A percentile compares a stretch with the other conserved stretches of the same genome.
These are phyloP conservation scores for Microcos paniculata DNA, from an alignment of 345 rosid genomes.

Conservation along the genomic window DNA sequence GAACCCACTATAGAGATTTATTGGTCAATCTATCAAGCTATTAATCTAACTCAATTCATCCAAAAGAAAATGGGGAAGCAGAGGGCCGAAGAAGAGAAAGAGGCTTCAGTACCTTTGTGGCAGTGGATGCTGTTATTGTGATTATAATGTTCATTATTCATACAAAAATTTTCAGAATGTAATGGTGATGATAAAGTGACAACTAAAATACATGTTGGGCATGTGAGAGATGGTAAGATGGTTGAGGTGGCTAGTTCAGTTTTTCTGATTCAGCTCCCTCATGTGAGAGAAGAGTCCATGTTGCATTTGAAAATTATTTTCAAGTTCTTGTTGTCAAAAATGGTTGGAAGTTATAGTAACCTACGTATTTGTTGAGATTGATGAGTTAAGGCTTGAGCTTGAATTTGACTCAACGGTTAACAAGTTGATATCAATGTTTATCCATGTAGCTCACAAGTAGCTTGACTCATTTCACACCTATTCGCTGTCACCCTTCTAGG, in stretches of 20 bases:
- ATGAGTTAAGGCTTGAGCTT: background rate
- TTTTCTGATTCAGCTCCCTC: background rate
- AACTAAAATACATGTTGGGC: background rate
- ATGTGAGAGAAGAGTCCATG: background rate
- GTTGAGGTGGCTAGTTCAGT: background rate
- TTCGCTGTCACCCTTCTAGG: background rate
- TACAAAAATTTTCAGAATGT: background rate
- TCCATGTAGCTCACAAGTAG: too few species aligned
- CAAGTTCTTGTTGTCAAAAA: background rate
- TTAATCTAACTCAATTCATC: background rate
- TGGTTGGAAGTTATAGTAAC: background rate
- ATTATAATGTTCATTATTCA: background rate
- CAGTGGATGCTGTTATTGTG: background rate
- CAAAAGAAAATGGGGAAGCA: background rate
- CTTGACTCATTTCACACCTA: too few species aligned
- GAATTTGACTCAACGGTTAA: too few species aligned
- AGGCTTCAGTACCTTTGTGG: background rate
- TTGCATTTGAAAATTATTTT: background rate
- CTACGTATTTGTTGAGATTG: background rate
- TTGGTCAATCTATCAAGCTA: background rate
- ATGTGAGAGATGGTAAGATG: background rate
- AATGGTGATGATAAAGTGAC: background rate
- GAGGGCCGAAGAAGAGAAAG: background rate
- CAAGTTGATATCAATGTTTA: too few species aligned
- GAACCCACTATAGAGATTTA: background rate